phyloP scores from a whole-genome alignment of 139 green algal genomes.

The Chlamydomonas urium region DNA sequence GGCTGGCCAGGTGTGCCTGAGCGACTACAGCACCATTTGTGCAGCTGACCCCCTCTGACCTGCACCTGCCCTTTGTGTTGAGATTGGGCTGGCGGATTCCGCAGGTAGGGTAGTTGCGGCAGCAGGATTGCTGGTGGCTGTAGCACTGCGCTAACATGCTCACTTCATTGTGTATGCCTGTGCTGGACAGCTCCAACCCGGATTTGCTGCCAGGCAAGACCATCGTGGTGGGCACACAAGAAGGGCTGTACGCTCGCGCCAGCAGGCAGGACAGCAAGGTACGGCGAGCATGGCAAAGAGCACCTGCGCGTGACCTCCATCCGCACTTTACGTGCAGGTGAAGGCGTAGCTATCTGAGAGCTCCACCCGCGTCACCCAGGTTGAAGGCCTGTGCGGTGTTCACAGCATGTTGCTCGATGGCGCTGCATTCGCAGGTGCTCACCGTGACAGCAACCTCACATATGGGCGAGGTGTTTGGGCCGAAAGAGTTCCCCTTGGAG shows the following conservation, averaged over 20 bases:
- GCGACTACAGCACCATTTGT: background rate
- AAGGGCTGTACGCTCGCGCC: slow-evolving; percentile 42
- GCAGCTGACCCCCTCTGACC: background rate
- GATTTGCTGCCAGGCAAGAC: slow-evolving; percentile 38
- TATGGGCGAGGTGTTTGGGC: background rate
- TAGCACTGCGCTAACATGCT: background rate
- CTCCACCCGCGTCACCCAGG: too few species aligned
- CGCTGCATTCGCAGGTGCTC: slow-evolving; percentile 11
- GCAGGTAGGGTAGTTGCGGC: background rate
- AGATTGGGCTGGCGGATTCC: slow-evolving; percentile 2
- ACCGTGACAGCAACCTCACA: slow-evolving; percentile 15
- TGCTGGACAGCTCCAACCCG: slow-evolving; percentile 10
- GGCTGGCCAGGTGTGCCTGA: background rate
- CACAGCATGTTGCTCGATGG: background rate
- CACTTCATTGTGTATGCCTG: background rate
- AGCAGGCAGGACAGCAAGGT: background rate
- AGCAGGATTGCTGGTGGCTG: background rate
- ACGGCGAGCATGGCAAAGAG: background rate
- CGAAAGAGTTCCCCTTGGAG: slow-evolving; percentile 17
- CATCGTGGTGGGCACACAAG: slow-evolving; percentile 60
- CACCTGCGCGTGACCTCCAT: too few species aligned
- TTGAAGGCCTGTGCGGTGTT: background rate
- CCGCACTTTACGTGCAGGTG: too few species aligned
- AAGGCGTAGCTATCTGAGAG: too few species aligned
- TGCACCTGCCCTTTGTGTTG: slow-evolving; percentile 10